These are phyloP conservation scores for Hirschfeldia incana DNA, from an alignment of 345 rosid species.

Conservation along the genomic window DNA sequence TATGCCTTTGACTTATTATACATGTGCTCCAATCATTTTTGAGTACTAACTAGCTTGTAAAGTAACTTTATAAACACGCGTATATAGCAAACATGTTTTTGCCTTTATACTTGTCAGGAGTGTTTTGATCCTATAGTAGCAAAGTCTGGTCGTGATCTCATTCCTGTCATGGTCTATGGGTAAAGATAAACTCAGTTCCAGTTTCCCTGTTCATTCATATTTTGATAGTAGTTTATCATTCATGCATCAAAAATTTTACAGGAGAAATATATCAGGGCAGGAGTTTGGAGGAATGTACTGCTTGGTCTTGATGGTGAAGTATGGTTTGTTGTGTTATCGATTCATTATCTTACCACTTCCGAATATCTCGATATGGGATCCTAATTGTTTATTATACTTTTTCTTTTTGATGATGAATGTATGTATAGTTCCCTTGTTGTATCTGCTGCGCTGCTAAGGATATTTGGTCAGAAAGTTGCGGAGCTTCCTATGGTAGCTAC, in stretches of 20 bases:
- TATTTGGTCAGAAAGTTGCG: constrained; percentile 80
- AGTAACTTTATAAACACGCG: not conserved
- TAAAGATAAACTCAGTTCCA: constrained; percentile 38
- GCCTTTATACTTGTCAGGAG: constrained; percentile 53
- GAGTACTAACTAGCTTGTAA: not conserved
- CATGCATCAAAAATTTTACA: constrained; percentile 28
- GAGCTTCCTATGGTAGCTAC: constrained; percentile 97
- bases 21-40: constrained; percentile 4
- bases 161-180: constrained; percentile 94
- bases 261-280: constrained; percentile 87
- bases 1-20: constrained; percentile 19
- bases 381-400: not conserved
- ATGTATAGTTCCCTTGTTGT: constrained; percentile 63
- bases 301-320: constrained; percentile 69
- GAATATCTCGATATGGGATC: not conserved
- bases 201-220: not conserved
- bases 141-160: constrained; percentile 71
- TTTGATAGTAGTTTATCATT: constrained; percentile 13
- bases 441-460: constrained; percentile 85
- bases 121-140: constrained; percentile 87
- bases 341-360: not conserved
- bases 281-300: constrained; percentile 88
- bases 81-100: constrained; percentile 10
- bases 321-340: constrained; percentile 24
- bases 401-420: not conserved